These are phyloP conservation scores for Endotrypanum monterogeii DNA, from an alignment of 208 protist species.

Conservation along the genomic window DNA sequence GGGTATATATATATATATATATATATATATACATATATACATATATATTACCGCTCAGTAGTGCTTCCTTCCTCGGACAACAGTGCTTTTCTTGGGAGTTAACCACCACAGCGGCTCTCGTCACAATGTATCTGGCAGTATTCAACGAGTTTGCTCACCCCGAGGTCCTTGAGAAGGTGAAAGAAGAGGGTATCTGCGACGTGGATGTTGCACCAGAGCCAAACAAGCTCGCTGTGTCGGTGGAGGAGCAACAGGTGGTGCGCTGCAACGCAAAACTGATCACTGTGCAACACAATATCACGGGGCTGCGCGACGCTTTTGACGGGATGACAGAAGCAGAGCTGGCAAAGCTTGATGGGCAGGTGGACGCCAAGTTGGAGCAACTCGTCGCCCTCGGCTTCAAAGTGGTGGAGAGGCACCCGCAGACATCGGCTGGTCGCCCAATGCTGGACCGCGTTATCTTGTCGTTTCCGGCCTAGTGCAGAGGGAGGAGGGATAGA, in stretches of 20 bases:
- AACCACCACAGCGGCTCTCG: too few species aligned
- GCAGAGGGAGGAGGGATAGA: not conserved
- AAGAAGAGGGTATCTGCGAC: slow-evolving; percentile 53
- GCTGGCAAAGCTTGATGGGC: slow-evolving; percentile 31
- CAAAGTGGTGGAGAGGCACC: slow-evolving; percentile 51
- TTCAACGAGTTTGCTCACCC: slow-evolving; percentile 84
- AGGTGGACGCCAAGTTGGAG: slow-evolving; percentile 49
- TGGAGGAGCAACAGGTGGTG: slow-evolving; percentile 61
- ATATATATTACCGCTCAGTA: too few species aligned
- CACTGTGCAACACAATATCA: slow-evolving; percentile 55
- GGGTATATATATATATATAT: too few species aligned
- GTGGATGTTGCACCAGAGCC: slow-evolving; percentile 58
- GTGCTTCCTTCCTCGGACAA: too few species aligned
- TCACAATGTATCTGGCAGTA: slow-evolving; percentile 68
- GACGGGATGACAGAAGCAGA: slow-evolving; percentile 52
- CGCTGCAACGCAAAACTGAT: slow-evolving; percentile 85
- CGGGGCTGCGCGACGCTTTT: slow-evolving; percentile 40
- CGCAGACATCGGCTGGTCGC: slow-evolving; percentile 72
- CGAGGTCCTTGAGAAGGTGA: slow-evolving; percentile 64
- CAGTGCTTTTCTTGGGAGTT: not conserved
- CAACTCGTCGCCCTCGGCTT: slow-evolving; percentile 69
- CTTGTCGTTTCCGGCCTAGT: slow-evolving; percentile 50
- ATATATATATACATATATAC: too few species aligned
- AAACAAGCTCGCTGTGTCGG: slow-evolving; percentile 46
- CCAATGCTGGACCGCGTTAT: slow-evolving; percentile 85